Percentiles rank a stretch among this genome's conserved stretches.
Evolutionary conservation across 2,329 filamentous ascomycete genomes (phyloP).

Genomic region (Plectosphaerella sp.): DNA sequence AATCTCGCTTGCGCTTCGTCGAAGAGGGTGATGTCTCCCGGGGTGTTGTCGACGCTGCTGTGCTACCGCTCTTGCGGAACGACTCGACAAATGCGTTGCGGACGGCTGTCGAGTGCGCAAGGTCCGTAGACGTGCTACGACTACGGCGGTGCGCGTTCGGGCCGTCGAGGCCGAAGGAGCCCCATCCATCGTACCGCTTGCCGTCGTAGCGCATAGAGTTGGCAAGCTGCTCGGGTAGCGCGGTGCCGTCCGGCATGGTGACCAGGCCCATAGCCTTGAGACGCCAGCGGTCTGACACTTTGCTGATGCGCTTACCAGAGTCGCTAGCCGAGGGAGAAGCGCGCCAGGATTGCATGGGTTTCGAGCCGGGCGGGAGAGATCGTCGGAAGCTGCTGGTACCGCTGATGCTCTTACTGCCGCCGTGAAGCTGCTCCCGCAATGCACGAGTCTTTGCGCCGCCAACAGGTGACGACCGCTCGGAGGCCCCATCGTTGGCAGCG

Average conservation of each 20-base stretch:
- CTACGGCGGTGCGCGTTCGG: constrained; percentile 5
- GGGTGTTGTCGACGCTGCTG: constrained; percentile 3
- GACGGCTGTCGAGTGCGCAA: constrained; percentile 27
- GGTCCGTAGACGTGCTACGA: constrained; percentile 12
- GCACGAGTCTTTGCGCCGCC: constrained; percentile 29
- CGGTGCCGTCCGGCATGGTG: constrained; percentile 48
- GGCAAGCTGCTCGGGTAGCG: constrained; percentile 46
- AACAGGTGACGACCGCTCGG: too few species aligned
- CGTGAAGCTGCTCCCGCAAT: constrained; percentile 26
- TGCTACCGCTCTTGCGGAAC: constrained; percentile 5
- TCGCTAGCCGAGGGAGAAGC: constrained; percentile 4
- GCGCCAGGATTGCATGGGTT: constrained; percentile 8
- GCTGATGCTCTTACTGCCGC: constrained; percentile 17
- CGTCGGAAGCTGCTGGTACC: constrained; percentile 23
- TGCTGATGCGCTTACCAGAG: constrained; percentile 22
- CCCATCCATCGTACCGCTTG: constrained; percentile 31
- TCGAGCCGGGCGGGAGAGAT: constrained; percentile 30
- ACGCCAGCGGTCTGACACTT: constrained; percentile 38
- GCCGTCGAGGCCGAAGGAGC: constrained; percentile 28
- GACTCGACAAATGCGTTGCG: constrained; percentile 12
- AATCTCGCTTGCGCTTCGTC: constrained; percentile 17
- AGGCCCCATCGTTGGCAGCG: not conserved
- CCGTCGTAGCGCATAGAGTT: constrained; percentile 37
- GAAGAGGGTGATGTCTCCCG: constrained; percentile 11
- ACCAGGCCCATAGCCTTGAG: constrained; percentile 48